Evolutionary conservation across 208 protist species (phyloP), one percentile per base, ranked within the genome.

Genomic region (Trypanosoma scelopori): DNA sequence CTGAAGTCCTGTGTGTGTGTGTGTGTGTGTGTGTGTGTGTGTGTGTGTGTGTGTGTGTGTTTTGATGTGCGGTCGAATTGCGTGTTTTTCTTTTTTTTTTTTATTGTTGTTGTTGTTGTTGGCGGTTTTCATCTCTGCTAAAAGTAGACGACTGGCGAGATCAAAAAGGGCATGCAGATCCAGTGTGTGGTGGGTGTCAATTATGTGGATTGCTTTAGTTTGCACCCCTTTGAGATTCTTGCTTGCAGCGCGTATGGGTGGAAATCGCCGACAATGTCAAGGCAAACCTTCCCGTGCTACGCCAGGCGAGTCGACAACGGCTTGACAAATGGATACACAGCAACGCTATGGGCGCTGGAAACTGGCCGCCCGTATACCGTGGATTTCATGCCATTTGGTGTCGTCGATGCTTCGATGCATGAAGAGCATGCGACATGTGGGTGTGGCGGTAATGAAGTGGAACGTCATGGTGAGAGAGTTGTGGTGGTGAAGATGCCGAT

Each of bases 31-130:
- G 32, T 53, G 13, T 28, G 25, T 53, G 32, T 28, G 49, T 53
- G 23, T 22, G 13, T 53, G 25, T 53, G 3, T 60, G 23, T 32
- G 3, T 3, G 25, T 53, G 13, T 28, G 25, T 53, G 32, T n/a
- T n/a, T n/a, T n/a, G n/a, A n/a, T n/a, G 32, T 37, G 32, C 32
- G 32, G 49, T 53, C 15, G 3, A 23, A 43, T 23, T 23, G 2
- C 25, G 3, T n/a, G 18, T 55, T 55, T 55, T 55, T 55, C 13
- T 67, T 62, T 55, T 55, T 58, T 61, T 71, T 13, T 65, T 28
- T 58, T 30, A 35, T 20, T 55, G 2, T 60, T 55, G 7, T 74
- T 59, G 4, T 25, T 48, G 37, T 51, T 50, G 3, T 53, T 48
- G 20, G 16, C 15, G 16, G 41, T 50, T 32, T 42, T 22, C 51